Evolutionary conservation across 257 asterid species (phyloP), one percentile per base, ranked within the genome.

Genomic region (Solanum etuberosum): DNA sequence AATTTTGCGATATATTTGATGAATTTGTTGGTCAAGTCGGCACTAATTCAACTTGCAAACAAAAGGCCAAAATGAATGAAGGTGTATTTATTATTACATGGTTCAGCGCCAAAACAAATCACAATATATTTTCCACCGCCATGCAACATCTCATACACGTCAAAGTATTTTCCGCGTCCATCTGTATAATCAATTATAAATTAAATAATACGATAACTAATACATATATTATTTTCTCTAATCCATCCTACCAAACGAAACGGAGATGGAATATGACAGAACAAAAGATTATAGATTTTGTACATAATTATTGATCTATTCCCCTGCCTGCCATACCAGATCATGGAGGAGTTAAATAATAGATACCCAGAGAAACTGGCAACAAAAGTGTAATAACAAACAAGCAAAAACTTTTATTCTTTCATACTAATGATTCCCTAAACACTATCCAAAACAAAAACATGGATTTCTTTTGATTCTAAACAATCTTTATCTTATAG

Each of bases 341-440:
- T 35, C 29, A 35, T 72, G 7, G 29, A 18, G 16, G 29, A 14
- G 7, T 72, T 72, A 20, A 70, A 34, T 71, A 68, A 18, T 35
- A 72, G 15, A 68, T 40, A 68, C 38, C 0, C 1, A 25, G 7
- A n/a, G 2, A 11, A 21, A 67, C 37, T 34, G 48, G 46, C 71
- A 51, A 82, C 23, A 57, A 34, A 40, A 59, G 42, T 54, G 51
- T 34, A 86, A n/a, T n/a, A n/a, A n/a, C n/a, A n/a, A n/a, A n/a
- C 90, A 86, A 88, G 92, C 94, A 77, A 68, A 27, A 37, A 48
- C 76, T 29, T 38, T 21, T 57, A 65, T 78, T 68, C 83, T 87
- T 87, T 68, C 51, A 21, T 27, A 57, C 54, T 32, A 71, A 31
- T 15, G 32, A 61, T 15, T 42, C 74, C 32, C 38, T 68, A 82